Conservation (phyloP, 192 early-diverging fungal genomes). For the Coemansia sp. region DNA sequence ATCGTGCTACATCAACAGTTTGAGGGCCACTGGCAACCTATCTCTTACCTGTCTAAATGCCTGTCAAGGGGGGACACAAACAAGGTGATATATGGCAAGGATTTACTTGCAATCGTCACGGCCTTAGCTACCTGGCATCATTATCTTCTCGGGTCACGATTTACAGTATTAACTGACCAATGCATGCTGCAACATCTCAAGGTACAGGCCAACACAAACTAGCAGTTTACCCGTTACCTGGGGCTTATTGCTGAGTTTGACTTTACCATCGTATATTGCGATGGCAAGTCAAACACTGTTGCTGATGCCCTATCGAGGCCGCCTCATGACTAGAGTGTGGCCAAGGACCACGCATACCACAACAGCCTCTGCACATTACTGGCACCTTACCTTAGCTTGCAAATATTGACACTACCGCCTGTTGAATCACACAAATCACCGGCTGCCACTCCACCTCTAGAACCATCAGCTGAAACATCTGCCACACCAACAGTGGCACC, state of each 20-base stretch:
- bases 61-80: background rate
- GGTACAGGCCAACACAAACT: too few species aligned
- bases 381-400: background rate
- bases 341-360: background rate
- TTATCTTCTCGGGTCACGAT: background rate
- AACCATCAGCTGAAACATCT: too few species aligned
- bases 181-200: background rate
- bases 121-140: conserved; percentile 4
- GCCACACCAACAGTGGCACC: too few species aligned
- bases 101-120: background rate
- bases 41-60: background rate
- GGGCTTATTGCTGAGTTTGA: conserved; percentile 4
- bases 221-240: background rate
- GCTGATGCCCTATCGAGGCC: conserved; percentile 16
- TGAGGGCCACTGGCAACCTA: conserved; percentile 2
- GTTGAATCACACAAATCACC: too few species aligned
- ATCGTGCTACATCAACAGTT: conserved; percentile 1
- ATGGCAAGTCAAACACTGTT: background rate
- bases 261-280: background rate
- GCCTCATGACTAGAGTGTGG: background rate
- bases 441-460: too few species aligned
- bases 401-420: too few species aligned
- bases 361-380: background rate
- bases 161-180: conserved; percentile 11
- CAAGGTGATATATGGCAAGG: conserved; percentile 12